A percentile compares a stretch with the other conserved stretches of the same genome.
These are phyloP conservation scores for Rhododendron simsii DNA, from an alignment of 148 eudicot species.

Conservation along the genomic window DNA sequence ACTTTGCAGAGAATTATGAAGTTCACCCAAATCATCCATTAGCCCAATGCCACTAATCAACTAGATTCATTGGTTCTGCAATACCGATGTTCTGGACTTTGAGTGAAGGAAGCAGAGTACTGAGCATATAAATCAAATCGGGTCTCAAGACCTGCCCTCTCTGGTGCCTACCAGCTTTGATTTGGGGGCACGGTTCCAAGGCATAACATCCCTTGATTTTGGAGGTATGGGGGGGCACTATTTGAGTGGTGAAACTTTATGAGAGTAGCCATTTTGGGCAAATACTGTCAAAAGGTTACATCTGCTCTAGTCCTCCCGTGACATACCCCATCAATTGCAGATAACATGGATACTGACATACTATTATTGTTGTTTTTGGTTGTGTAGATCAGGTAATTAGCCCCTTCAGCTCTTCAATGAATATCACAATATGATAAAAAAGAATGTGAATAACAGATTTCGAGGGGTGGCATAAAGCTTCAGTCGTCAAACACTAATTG, in stretches of 20 bases:
- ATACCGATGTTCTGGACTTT: background rate
- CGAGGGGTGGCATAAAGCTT: background rate
- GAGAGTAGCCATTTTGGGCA: background rate
- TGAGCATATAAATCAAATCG: background rate
- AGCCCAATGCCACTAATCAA: background rate
- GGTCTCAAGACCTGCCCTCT: background rate
- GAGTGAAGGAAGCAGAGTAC: background rate
- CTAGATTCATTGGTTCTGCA: background rate
- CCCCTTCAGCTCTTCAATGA: background rate
- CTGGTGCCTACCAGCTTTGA: too few species aligned
- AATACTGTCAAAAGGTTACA: background rate
- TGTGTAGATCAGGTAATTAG: background rate
- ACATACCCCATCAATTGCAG: background rate
- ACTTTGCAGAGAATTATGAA: background rate
- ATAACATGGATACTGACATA: background rate
- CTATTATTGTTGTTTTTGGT: background rate
- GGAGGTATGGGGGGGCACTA: too few species aligned
- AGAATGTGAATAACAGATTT: background rate
- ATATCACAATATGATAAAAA: background rate
- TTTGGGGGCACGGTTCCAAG: too few species aligned
- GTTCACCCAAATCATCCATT: background rate
- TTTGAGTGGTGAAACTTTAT: too few species aligned
- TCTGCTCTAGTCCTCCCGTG: background rate
- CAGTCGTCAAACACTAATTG: background rate
- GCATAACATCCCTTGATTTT: too few species aligned